phyloP scores from a whole-genome alignment of 345 rosid genomes.

The Xanthoceras sorbifolium region DNA sequence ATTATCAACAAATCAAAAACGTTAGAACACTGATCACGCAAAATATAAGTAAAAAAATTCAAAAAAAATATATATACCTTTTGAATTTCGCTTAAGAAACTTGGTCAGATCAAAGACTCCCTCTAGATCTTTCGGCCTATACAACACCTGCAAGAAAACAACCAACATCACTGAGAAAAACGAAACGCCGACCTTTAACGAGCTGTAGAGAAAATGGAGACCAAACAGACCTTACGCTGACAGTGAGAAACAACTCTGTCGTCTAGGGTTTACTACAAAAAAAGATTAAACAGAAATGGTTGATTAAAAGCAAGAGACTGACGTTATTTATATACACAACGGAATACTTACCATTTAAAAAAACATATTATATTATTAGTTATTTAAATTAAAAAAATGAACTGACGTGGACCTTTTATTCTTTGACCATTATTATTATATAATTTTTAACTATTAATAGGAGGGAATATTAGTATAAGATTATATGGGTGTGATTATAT shows the following conservation, averaged over 20 bases:
- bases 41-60: not conserved
- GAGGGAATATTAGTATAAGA: no score
- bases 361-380: no score
- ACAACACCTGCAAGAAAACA: constrained; percentile 1
- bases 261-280: constrained; percentile 19
- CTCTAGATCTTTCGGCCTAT: no score
- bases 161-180: not conserved
- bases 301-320: no score
- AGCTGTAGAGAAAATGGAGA: not conserved
- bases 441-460: no score
- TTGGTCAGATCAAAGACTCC: constrained; percentile 1
- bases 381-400: no score
- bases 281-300: no score
- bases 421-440: no score
- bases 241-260: constrained; percentile 6
- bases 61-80: not conserved
- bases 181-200: constrained; percentile 10
- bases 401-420: no score
- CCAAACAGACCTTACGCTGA: not conserved
- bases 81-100: not conserved
- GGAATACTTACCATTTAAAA: no score
- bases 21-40: not conserved
- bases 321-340: no score
- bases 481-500: no score
- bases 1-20: not conserved